phyloP scores from a whole-genome alignment of 2,329 filamentous ascomycete genomes.

The Aspergillus sojae region DNA sequence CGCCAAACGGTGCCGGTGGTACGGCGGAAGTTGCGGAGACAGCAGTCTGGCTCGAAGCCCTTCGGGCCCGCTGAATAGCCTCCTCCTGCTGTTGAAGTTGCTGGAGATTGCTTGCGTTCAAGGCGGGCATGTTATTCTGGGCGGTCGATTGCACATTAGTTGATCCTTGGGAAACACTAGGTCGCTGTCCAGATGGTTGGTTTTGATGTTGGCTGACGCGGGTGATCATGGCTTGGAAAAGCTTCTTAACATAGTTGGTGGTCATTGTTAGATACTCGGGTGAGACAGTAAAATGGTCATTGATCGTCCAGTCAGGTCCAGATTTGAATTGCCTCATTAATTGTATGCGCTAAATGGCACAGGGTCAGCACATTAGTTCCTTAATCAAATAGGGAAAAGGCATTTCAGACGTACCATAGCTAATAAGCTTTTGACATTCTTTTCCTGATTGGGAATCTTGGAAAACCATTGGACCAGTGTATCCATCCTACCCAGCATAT shows the following conservation, averaged over 20 bases:
- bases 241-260: conserved; percentile 43
- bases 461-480: conserved; percentile 43
- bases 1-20: conserved; percentile 57
- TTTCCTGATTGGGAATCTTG: conserved; percentile 44
- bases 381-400: neutral
- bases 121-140: conserved; percentile 34
- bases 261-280: conserved; percentile 41
- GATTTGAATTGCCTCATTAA: conserved; percentile 50
- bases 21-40: conserved; percentile 52
- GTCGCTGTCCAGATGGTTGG: conserved; percentile 26
- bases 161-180: conserved; percentile 25
- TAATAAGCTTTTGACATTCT: conserved; percentile 38
- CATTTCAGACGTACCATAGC: conserved; percentile 36
- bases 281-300: conserved; percentile 49
- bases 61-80: conserved; percentile 41
- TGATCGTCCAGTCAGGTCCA: conserved; percentile 43
- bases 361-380: neutral
- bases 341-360: conserved; percentile 40
- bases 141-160: conserved; percentile 22
- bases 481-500: conserved; percentile 49
- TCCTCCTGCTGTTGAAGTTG: conserved; percentile 52
- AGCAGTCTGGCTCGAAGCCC: conserved; percentile 42
- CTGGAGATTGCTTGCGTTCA: conserved; percentile 52
- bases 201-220: conserved; percentile 37
- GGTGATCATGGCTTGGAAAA: conserved; percentile 44